Evolutionary conservation across 768 basidiomycete genomes (phyloP).

Genomic region (Rhizopogon roseolus): DNA sequence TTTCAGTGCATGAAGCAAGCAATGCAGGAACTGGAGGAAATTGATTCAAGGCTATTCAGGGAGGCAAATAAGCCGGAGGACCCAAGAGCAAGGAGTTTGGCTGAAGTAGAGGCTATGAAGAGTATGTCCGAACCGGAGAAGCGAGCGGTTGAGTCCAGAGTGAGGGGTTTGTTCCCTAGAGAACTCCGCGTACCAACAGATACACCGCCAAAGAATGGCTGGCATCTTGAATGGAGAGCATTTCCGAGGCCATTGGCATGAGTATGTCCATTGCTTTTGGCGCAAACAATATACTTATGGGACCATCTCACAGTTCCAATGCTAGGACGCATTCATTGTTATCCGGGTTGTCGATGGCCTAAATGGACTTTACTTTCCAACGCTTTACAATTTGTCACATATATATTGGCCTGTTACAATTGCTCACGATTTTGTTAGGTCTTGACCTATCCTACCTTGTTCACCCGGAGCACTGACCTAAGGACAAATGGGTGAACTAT

Average conservation of each 20-base stretch:
- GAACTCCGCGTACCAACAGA: constrained; percentile 85
- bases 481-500: background rate
- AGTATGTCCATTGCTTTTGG: background rate
- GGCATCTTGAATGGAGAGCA: constrained; percentile 85
- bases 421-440: background rate
- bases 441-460: too few relatives aligned
- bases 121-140: constrained; percentile 60
- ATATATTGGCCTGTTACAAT: background rate
- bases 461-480: too few relatives aligned
- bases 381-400: background rate
- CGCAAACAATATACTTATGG: background rate
- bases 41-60: constrained; percentile 48
- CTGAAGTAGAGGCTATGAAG: constrained; percentile 58
- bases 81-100: constrained; percentile 54
- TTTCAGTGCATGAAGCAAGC: constrained; percentile 78
- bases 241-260: constrained; percentile 43
- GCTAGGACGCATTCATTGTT: background rate
- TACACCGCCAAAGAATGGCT: constrained; percentile 74
- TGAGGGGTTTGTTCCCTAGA: constrained; percentile 81
- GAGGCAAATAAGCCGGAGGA: constrained; percentile 76
- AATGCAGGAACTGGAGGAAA: constrained; percentile 70
- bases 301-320: background rate
- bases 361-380: background rate
- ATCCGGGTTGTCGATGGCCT: background rate
- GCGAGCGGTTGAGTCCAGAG: constrained; percentile 68